Conservation (phyloP, 257 asterid genomes). For the Eucommia ulmoides region DNA sequence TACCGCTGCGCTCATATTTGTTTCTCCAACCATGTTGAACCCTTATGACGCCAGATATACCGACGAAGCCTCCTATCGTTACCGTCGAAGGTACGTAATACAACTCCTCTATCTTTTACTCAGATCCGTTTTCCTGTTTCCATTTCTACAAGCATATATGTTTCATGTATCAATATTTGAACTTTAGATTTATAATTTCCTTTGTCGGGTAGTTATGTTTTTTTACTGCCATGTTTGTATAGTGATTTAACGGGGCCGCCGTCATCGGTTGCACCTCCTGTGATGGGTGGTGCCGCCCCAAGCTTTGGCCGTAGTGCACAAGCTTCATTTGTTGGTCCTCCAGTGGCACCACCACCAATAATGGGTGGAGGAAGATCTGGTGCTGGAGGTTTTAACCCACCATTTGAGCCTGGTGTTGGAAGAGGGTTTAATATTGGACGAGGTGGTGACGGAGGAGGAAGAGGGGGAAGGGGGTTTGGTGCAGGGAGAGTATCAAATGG, state of each 20-base stretch:
- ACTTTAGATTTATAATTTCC: not conserved
- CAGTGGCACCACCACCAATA: constrained; percentile 26
- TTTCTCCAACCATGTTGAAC: constrained; percentile 26
- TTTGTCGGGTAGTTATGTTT: not conserved
- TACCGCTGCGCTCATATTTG: no score
- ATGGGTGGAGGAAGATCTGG: constrained; percentile 10
- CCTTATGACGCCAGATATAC: constrained; percentile 52
- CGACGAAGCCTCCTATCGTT: constrained; percentile 66
- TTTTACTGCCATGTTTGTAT: constrained; percentile 6
- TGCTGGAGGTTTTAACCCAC: not conserved
- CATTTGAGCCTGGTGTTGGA: constrained; percentile 25
- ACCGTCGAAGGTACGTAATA: constrained; percentile 59
- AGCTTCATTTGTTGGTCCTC: constrained; percentile 31
- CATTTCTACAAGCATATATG: not conserved
- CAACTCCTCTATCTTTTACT: not conserved
- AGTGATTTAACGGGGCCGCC: constrained; percentile 65
- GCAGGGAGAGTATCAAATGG: constrained; percentile 13
- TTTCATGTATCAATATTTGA: not conserved
- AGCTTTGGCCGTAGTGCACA: constrained; percentile 53
- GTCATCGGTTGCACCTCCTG: constrained; percentile 32
- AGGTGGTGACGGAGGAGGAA: constrained; percentile 28
- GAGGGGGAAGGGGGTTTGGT: constrained; percentile 32
- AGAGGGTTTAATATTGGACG: constrained; percentile 26
- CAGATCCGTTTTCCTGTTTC: not conserved
- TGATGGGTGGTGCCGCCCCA: constrained; percentile 28